Base-by-base conservation (phyloP, 441 rosid species). In the Capsella rubella region DNA sequence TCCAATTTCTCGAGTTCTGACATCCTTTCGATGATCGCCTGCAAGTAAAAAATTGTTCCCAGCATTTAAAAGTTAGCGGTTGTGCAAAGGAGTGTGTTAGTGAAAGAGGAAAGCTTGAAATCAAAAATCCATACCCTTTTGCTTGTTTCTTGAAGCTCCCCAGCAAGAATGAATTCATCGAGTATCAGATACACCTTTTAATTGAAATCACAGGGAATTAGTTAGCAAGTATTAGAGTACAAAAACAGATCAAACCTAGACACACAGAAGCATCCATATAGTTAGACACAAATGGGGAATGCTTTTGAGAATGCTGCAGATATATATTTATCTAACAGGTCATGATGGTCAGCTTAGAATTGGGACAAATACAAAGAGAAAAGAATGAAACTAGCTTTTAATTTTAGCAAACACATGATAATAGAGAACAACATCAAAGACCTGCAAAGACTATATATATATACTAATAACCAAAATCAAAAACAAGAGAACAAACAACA, bases 111-210 rank as follows among this genome's bases (percentile, higher is more conserved):
- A 34, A 52, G 42, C 46, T 16, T 27, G 18, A 64, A 9, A 29
- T n/a, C 4, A 5, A 56, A n/a, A 12, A 21, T 0, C 0, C 51
- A 45, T 65, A 90, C 99, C 93, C 85, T 87, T 83, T 95, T 95
- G 91, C 99, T 95, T 70, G 99, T 94, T 90, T 95, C 99, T 85
- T 95, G 98, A 13, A 95, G 95, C 82, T 95, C 99, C 35, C 99
- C 99, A 21, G 97, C 99, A 78, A 95, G 99, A 82, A 95, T 92
- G 87, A 95, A 95, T 72, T 95, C 98, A 57, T 95, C 99, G 12
- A 95, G 97, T 71, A 95, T 88, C 84, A 92, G 81, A 81, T 95
- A 95, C 16, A 92, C 99, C 99, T 95, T 21, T 15, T n/a, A 1
- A 5, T 45, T 14, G 0, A 69, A 69, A 3, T 2, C 55, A 45